Conservation (phyloP, 2,329 filamentous ascomycete species). For the Colletotrichum sp. region DNA sequence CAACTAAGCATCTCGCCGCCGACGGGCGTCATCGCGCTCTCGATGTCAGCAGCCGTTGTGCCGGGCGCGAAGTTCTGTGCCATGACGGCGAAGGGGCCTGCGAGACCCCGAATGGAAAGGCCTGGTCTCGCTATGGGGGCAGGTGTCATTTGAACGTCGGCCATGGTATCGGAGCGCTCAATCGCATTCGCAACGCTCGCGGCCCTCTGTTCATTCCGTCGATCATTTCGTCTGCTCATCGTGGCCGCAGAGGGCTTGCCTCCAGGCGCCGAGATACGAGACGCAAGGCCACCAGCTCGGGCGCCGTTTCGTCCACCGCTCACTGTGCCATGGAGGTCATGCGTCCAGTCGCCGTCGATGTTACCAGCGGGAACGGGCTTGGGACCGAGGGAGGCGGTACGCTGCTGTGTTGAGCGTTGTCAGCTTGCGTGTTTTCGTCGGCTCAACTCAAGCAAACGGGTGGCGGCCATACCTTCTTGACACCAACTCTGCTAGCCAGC, state of each 20-base stretch:
- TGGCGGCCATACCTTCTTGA: constrained; percentile 64
- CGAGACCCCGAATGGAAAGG: constrained; percentile 75
- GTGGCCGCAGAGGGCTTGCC: constrained; percentile 25
- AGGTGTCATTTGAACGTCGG: constrained; percentile 28
- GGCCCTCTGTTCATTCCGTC: constrained; percentile 34
- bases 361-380: constrained; percentile 51
- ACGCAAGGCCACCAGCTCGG: constrained; percentile 42
- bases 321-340: constrained; percentile 65
- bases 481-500: constrained; percentile 73
- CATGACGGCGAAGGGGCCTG: constrained; percentile 73
- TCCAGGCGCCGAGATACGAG: constrained; percentile 49
- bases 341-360: constrained; percentile 72
- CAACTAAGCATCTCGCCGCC: constrained; percentile 73
- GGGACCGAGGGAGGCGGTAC: constrained; percentile 30
- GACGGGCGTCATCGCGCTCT: constrained; percentile 79
- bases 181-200: constrained; percentile 51
- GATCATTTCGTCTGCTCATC: constrained; percentile 24
- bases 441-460: not conserved
- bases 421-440: constrained; percentile 21
- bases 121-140: constrained; percentile 38
- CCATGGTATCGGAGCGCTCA: constrained; percentile 39
- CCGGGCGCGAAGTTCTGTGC: constrained; percentile 84
- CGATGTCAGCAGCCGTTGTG: constrained; percentile 82
- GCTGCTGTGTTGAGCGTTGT: constrained; percentile 22
- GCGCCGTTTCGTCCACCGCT: constrained; percentile 29